Percentiles rank a stretch among this genome's conserved stretches.
phyloP scores from a whole-genome alignment of 345 rosid species.

The Orychophragmus violaceus region DNA sequence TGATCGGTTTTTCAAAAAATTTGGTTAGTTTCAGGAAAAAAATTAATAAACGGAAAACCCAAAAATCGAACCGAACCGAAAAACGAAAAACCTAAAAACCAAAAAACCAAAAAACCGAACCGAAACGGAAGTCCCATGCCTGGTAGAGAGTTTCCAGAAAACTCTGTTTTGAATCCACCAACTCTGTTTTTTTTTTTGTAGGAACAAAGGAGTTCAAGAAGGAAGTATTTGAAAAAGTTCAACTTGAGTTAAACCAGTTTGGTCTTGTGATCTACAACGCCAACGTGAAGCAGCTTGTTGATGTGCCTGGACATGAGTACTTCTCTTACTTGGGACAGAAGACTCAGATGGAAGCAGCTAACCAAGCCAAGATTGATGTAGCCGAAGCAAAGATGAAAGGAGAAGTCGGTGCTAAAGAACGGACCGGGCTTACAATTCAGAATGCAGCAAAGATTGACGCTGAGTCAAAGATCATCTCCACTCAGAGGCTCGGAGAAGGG shows the following conservation, averaged over 20 bases:
- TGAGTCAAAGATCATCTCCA: constrained; percentile 58
- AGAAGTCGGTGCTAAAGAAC: constrained; percentile 56
- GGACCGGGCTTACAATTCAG: constrained; percentile 59
- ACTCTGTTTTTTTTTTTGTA: neutral
- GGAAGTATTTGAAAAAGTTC: constrained; percentile 73
- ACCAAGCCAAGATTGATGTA: constrained; percentile 70
- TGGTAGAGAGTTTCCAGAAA: no score
- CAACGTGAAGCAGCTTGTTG: constrained; percentile 81
- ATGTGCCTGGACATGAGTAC: constrained; percentile 76
- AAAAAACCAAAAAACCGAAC: no score
- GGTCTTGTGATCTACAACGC: constrained; percentile 70
- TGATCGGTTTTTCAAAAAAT: no score
- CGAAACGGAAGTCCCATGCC: no score
- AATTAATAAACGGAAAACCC: no score
- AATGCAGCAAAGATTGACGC: constrained; percentile 76
- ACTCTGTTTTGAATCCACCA: no score
- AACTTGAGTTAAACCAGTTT: constrained; percentile 73
- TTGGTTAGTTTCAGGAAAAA: no score
- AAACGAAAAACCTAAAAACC: no score
- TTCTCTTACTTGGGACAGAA: constrained; percentile 79
- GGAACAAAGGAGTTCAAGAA: constrained; percentile 65
- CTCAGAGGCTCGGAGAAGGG: constrained; percentile 57
- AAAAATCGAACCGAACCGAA: no score
- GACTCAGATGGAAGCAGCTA: constrained; percentile 87
- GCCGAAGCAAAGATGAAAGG: constrained; percentile 81